Evolutionary conservation across 495 filamentous ascomycete species (phyloP).

Genomic region (Lasiosphaeria miniovina): DNA sequence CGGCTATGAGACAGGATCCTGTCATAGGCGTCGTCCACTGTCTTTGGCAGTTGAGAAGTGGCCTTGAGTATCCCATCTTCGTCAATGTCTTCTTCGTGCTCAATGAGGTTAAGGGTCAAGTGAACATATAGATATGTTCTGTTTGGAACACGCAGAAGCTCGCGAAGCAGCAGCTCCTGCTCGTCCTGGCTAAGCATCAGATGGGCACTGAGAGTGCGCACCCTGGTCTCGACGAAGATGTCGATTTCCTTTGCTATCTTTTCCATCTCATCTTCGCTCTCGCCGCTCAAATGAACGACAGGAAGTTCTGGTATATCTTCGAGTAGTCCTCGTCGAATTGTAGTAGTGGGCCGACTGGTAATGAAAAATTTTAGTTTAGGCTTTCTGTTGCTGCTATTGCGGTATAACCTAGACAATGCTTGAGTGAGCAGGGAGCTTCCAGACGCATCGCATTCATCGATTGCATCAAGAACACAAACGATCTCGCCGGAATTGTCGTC

Average conservation of each 20-base stretch:
- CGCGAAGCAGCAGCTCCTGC: slow-evolving; percentile 19
- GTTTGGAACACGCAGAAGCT: slow-evolving; percentile 27
- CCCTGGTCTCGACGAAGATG: slow-evolving; percentile 34
- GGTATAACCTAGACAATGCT: slow-evolving; percentile 18
- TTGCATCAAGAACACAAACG: slow-evolving; percentile 49
- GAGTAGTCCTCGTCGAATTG: slow-evolving; percentile 36
- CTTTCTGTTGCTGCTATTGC: not conserved
- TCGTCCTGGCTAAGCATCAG: slow-evolving; percentile 20
- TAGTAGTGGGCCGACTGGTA: slow-evolving; percentile 47
- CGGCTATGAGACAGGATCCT: slow-evolving; percentile 34
- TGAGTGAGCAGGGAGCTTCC: slow-evolving; percentile 12
- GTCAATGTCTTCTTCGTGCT: slow-evolving; percentile 19
- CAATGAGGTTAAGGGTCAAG: slow-evolving; percentile 33
- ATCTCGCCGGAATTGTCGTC: slow-evolving; percentile 43
- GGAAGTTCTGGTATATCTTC: slow-evolving; percentile 7
- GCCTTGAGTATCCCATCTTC: slow-evolving; percentile 19
- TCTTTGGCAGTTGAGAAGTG: slow-evolving; percentile 29
- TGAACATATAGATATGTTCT: slow-evolving; percentile 41
- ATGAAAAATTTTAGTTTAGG: slow-evolving; percentile 44
- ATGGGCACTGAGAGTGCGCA: slow-evolving; percentile 24
- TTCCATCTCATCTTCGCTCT: slow-evolving; percentile 34
- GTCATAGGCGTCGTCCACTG: slow-evolving; percentile 42
- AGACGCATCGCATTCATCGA: slow-evolving; percentile 38
- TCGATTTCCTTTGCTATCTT: slow-evolving; percentile 45
- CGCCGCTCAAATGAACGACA: slow-evolving; percentile 39